phyloP scores from a whole-genome alignment of 1,139 yeast genomes.

The Pichia sp. region DNA sequence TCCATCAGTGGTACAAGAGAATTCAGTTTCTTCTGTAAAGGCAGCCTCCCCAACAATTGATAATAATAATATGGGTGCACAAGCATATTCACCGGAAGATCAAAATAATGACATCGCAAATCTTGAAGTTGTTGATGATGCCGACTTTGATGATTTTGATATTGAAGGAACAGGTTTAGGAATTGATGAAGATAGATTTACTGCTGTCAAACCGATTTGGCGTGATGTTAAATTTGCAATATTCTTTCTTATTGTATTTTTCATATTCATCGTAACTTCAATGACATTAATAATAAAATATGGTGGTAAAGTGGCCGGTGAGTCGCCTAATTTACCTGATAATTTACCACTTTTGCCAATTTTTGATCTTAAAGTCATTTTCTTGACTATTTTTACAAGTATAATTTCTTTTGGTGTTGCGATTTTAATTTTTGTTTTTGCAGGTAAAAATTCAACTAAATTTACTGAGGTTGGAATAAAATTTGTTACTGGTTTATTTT shows the following conservation, averaged over 20 bases:
- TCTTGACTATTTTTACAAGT: slow-evolving; percentile 62
- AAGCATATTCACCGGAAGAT: slow-evolving; percentile 12
- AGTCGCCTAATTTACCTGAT: slow-evolving; percentile 19
- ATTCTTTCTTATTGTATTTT: slow-evolving; percentile 62
- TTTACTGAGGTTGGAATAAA: slow-evolving; percentile 69
- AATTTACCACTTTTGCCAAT: neutral
- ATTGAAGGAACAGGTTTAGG: slow-evolving; percentile 6
- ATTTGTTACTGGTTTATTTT: slow-evolving; percentile 57
- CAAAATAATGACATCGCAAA: slow-evolving; percentile 2
- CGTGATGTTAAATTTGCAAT: slow-evolving; percentile 73
- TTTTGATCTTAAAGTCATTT: slow-evolving; percentile 30
- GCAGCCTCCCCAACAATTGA: neutral
- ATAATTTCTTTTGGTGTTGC: slow-evolving; percentile 60
- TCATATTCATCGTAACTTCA: slow-evolving; percentile 61
- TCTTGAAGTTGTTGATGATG: neutral
- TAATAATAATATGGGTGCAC: slow-evolving; percentile 10
- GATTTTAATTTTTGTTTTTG: slow-evolving; percentile 48
- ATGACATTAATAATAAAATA: slow-evolving; percentile 52
- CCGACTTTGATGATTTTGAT: neutral
- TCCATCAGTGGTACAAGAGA: neutral
- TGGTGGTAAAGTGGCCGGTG: slow-evolving; percentile 55
- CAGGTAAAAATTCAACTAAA: slow-evolving; percentile 57
- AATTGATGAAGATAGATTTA: slow-evolving; percentile 50
- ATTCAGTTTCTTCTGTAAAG: neutral
- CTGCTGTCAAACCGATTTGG: slow-evolving; percentile 57